Evolutionary conservation across 768 basidiomycete genomes (phyloP).

Genomic region (Cyathus striatus): DNA sequence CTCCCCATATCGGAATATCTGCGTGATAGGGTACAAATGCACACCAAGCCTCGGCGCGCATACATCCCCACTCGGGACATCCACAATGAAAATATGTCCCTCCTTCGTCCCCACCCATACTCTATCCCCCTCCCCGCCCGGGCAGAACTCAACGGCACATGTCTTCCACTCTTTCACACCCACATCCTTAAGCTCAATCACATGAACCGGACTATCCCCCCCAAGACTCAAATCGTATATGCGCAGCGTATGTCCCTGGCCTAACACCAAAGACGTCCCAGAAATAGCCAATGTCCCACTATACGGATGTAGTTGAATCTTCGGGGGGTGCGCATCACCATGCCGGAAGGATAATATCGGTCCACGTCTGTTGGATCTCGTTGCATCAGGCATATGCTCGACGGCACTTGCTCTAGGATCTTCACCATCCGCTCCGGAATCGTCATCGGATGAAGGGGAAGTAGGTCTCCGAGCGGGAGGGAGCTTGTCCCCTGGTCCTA

Average conservation of each 20-base stretch:
- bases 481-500: slow-evolving; percentile 63
- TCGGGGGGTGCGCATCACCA: slow-evolving; percentile 31
- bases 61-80: slow-evolving; percentile 56
- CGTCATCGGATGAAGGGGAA: slow-evolving; percentile 44
- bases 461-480: slow-evolving; percentile 52
- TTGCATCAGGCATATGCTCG: slow-evolving; percentile 64
- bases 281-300: slow-evolving; percentile 50
- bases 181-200: slow-evolving; percentile 58
- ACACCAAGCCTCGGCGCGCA: slow-evolving; percentile 52
- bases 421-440: slow-evolving; percentile 62
- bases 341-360: slow-evolving; percentile 36
- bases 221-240: slow-evolving; percentile 53
- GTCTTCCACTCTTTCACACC: slow-evolving; percentile 66
- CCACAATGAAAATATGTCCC: slow-evolving; percentile 81
- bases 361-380: slow-evolving; percentile 56
- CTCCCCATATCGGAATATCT: slow-evolving; percentile 68
- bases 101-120: slow-evolving; percentile 92
- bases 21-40: slow-evolving; percentile 62
- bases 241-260: slow-evolving; percentile 51
- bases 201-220: slow-evolving; percentile 39
- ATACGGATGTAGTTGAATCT: slow-evolving; percentile 57
- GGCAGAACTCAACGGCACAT: slow-evolving; percentile 74
- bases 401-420: slow-evolving; percentile 37
- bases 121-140: slow-evolving; percentile 52
- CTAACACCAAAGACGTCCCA: slow-evolving; percentile 55